Evolutionary conservation across 2,329 filamentous ascomycete genomes (phyloP), one percentile per base, ranked within the genome.

Genomic region (Fusarium sororula): DNA sequence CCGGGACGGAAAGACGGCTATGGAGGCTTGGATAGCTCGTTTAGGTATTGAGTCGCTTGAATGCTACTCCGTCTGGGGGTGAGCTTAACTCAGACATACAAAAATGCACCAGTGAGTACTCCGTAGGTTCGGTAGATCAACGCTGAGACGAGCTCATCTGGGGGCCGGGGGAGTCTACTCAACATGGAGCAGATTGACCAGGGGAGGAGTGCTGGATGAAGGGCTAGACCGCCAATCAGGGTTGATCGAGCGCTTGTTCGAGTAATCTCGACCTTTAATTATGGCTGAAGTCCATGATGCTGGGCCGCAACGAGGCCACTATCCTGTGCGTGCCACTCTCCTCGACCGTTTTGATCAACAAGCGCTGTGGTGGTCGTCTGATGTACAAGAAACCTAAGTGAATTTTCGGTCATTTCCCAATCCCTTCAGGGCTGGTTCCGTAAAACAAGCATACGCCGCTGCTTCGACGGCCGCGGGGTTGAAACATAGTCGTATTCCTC

Each of bases 1-100:
- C 62, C 60, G 62, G 70, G 59, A 58, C 63, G 70, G 74, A 68
- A 68, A 77, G 72, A 66, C 75, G 77, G 74, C 54, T 45, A 63
- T 73, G 58, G 70, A 54, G 62, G 58, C 51, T 56, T 51, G 37
- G 39, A 37, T 61, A n/a, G 37, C 67, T 64, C 48, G 44, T 45
- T 67, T 60, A 44, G 26, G 57, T 24, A 28, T 48, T 60, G 26
- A 44, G 26, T 61, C 30, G 32, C 37, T 70, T 48, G 17, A 28
- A 35, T 66, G 8, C 35, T 63, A 56, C 65, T 20, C 30, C 45
- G n/a, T 54, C 26, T 64, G 65, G 65, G 66, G 51, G 38, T 41
- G 41, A 57, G 24, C 32, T 14, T 22, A 30, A 14, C 39, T 35
- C 38, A 28, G n/a, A 39, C 9, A 47, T 66, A 44, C 14, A 63